A percentile compares a stretch with the other conserved stretches of the same genome.
These are phyloP conservation scores for Clonostachys chloroleuca DNA, from an alignment of 2,329 filamentous ascomycete genomes.

Conservation along the genomic window DNA sequence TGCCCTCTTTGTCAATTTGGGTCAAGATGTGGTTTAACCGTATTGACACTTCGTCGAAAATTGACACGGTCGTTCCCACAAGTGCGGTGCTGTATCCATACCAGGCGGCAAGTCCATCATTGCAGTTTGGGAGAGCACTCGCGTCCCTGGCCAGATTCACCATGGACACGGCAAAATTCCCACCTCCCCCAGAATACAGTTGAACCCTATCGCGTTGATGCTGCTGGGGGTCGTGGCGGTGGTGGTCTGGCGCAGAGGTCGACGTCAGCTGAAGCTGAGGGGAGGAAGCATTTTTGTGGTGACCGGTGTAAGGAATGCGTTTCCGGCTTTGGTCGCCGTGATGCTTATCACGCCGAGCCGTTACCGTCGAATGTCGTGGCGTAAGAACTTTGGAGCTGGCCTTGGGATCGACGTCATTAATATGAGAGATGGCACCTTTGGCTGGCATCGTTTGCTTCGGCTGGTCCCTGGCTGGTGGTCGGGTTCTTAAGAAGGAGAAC, in stretches of 20 bases:
- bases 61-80: constrained; percentile 29
- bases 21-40: constrained; percentile 68
- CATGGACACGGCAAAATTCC: constrained; percentile 31
- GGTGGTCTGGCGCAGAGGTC: background rate
- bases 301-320: background rate
- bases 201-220: constrained; percentile 20
- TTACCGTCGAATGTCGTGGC: too few relatives aligned
- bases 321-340: too few relatives aligned
- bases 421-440: too few relatives aligned
- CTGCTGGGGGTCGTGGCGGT: constrained; percentile 16
- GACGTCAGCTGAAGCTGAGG: background rate
- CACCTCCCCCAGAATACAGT: constrained; percentile 7
- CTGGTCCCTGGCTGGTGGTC: too few relatives aligned
- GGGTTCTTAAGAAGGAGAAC: too few relatives aligned
- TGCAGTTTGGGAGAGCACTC: constrained; percentile 30
- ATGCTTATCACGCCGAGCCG: too few relatives aligned
- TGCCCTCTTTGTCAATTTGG: constrained; percentile 61
- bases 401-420: too few relatives aligned
- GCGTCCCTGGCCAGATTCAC: constrained; percentile 35
- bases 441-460: too few relatives aligned
- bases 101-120: constrained; percentile 36
- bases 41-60: constrained; percentile 55
- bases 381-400: too few relatives aligned
- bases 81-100: constrained; percentile 16
- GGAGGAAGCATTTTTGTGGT: background rate